A percentile compares a stretch with the other conserved stretches of the same genome.
Evolutionary conservation across 2,329 filamentous ascomycete species (phyloP).

Genomic region (Neopestalotiopsis rosae): DNA sequence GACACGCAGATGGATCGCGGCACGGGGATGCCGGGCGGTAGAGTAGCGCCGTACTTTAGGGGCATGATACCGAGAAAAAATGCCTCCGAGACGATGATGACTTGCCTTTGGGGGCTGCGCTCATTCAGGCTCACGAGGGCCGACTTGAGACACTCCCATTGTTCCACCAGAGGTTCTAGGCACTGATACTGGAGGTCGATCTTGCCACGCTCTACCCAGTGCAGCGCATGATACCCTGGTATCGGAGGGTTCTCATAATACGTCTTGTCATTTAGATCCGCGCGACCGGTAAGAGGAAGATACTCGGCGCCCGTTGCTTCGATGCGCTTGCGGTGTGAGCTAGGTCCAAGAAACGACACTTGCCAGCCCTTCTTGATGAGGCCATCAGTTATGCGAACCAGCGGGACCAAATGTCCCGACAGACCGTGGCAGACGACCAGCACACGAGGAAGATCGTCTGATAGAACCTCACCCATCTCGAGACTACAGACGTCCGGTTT

Average conservation of each 20-base stretch:
- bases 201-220: slow-evolving; percentile 37
- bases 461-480: neutral
- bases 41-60: slow-evolving; percentile 34
- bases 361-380: slow-evolving; percentile 37
- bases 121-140: slow-evolving; percentile 31
- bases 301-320: slow-evolving; percentile 38
- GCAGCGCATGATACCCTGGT: slow-evolving; percentile 29
- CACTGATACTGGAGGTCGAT: slow-evolving; percentile 38
- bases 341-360: slow-evolving; percentile 42
- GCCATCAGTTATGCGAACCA: slow-evolving; percentile 39
- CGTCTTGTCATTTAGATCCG: slow-evolving; percentile 39
- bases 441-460: neutral
- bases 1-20: slow-evolving; percentile 38
- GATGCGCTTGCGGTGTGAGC: slow-evolving; percentile 40
- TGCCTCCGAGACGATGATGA: slow-evolving; percentile 38
- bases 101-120: slow-evolving; percentile 23
- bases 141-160: slow-evolving; percentile 38
- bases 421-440: slow-evolving; percentile 41
- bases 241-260: slow-evolving; percentile 35
- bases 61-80: slow-evolving; percentile 43
- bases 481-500: neutral
- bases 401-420: slow-evolving; percentile 43
- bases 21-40: slow-evolving; percentile 27
- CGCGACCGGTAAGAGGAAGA: slow-evolving; percentile 36
- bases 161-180: slow-evolving; percentile 37